Conservation (phyloP, 371 early-diverging fungal genomes). For the Chytridiales sp. region DNA sequence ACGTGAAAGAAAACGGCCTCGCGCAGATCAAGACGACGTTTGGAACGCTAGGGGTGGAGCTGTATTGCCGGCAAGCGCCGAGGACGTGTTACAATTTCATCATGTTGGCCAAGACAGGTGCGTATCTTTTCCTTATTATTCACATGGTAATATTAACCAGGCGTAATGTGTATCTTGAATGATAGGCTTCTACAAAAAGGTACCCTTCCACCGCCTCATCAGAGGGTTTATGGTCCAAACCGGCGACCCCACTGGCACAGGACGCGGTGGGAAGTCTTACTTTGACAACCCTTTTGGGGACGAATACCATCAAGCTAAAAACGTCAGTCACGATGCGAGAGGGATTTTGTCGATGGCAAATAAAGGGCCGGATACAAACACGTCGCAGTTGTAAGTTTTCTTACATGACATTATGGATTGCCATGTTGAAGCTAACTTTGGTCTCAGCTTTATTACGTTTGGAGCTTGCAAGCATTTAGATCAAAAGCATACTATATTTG, state of each 20-base stretch:
- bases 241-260: constrained; percentile 92
- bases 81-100: constrained; percentile 91
- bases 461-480: constrained; percentile 81
- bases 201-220: constrained; percentile 85
- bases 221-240: constrained; percentile 94
- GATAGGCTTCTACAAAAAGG: constrained; percentile 76
- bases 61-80: constrained; percentile 82
- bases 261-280: constrained; percentile 80
- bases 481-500: constrained; percentile 83
- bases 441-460: constrained; percentile 81
- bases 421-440: too few species aligned
- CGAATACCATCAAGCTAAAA: constrained; percentile 71
- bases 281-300: constrained; percentile 76
- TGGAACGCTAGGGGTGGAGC: constrained; percentile 84
- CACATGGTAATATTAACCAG: neutral
- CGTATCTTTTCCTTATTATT: neutral
- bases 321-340: constrained; percentile 71
- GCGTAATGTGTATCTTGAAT: neutral
- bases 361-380: constrained; percentile 80
- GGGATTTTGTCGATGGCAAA: constrained; percentile 89
- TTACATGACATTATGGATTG: neutral
- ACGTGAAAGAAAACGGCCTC: constrained; percentile 66
- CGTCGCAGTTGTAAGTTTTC: constrained; percentile 81
- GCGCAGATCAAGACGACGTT: constrained; percentile 73
- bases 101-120: constrained; percentile 67